A percentile compares a stretch with the other conserved stretches of the same genome.
Conservation (phyloP, 2,329 filamentous ascomycete genomes). For the Colletotrichum sp. region DNA sequence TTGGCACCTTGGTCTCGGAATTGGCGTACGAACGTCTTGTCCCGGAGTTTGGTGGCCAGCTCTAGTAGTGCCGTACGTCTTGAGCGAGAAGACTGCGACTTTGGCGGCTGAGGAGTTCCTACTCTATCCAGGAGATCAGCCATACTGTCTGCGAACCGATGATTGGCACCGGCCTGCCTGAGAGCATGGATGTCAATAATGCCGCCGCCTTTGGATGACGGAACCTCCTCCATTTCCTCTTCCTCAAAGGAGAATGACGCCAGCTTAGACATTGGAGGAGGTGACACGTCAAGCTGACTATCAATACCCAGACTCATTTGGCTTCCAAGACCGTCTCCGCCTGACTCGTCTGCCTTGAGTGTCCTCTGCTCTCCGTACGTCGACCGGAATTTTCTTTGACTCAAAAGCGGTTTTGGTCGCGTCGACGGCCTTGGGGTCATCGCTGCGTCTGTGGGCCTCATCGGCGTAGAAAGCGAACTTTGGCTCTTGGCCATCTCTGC, state of each 20-base stretch:
- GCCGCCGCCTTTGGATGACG: conserved; percentile 47
- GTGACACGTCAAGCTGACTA: conserved; percentile 18
- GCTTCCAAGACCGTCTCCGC: conserved; percentile 24
- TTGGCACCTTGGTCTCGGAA: conserved; percentile 79
- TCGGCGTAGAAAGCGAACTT: background rate
- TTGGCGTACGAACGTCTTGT: conserved; percentile 68
- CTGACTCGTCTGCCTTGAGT: conserved; percentile 35
- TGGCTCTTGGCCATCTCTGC: background rate
- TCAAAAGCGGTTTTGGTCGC: conserved; percentile 1
- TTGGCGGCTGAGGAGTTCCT: conserved; percentile 53
- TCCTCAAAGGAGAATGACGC: conserved; percentile 38
- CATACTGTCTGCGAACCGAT: conserved; percentile 69
- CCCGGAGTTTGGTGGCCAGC: conserved; percentile 61
- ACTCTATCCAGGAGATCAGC: conserved; percentile 68
- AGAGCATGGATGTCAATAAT: conserved; percentile 71
- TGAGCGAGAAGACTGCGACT: conserved; percentile 50
- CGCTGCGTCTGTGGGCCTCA: background rate
- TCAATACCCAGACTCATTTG: conserved; percentile 29
- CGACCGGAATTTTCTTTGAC: conserved; percentile 10
- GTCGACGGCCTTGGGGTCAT: background rate
- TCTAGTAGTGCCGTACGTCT: conserved; percentile 66
- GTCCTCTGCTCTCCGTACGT: conserved; percentile 29
- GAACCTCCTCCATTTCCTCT: conserved; percentile 48
- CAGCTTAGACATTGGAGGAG: conserved; percentile 15
- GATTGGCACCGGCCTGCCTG: conserved; percentile 69